A percentile compares a stretch with the other conserved stretches of the same genome.
These are phyloP conservation scores for Leishmania gerbilli DNA, from an alignment of 208 protist species.

Conservation along the genomic window DNA sequence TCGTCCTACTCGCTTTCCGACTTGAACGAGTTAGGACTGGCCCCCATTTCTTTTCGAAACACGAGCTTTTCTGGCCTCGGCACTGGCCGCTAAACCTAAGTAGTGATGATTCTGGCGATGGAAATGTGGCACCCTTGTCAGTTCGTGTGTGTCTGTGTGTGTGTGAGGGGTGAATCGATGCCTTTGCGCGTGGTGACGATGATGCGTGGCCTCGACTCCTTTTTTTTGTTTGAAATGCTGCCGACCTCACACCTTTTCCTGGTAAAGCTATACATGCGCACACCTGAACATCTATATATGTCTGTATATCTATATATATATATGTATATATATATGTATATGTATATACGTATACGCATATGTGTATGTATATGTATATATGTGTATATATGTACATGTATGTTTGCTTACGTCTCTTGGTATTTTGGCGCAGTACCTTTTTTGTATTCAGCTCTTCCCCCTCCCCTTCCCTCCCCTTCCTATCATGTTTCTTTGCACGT, in stretches of 20 bases:
- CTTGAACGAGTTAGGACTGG: slow-evolving; percentile 47
- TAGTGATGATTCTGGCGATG: background rate
- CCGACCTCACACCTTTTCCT: background rate
- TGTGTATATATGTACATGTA: background rate
- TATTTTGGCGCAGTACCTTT: too few species aligned
- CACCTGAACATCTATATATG: background rate
- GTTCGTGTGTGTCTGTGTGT: background rate
- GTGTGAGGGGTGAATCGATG: background rate
- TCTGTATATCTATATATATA: too few species aligned
- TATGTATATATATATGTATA: background rate
- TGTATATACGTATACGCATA: background rate
- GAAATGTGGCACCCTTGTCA: background rate
- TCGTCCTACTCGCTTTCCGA: slow-evolving; percentile 31
- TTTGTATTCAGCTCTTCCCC: too few species aligned
- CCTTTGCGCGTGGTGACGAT: background rate
- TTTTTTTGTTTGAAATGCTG: background rate
- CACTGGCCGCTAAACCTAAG: slow-evolving; percentile 17
- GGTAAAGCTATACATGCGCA: background rate
- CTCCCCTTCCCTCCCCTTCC: background rate
- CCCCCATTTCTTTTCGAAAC: slow-evolving; percentile 56
- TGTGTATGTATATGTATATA: background rate
- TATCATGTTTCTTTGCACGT: background rate
- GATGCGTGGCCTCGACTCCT: background rate
- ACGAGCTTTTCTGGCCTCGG: slow-evolving; percentile 53
- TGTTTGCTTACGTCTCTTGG: background rate